These are phyloP conservation scores for Solanum hybrid DNA, from an alignment of 305 asterid genomes.

Conservation along the genomic window DNA sequence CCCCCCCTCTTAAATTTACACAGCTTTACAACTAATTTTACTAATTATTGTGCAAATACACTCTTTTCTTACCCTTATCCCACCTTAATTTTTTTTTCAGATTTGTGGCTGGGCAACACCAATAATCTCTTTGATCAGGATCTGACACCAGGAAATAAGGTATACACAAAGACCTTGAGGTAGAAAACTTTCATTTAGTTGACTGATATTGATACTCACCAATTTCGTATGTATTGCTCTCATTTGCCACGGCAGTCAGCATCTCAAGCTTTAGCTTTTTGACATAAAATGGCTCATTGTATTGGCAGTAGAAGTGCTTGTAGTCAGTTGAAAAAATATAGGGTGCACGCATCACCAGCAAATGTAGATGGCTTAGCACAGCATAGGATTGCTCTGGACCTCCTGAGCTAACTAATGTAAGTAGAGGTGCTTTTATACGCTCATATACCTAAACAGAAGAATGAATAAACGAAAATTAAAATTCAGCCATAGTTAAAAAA, in stretches of 20 bases:
- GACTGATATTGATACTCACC: slow-evolving; percentile 33
- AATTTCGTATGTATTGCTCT: slow-evolving; percentile 94
- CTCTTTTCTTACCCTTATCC: not conserved
- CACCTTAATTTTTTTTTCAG: not conserved
- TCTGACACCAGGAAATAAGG: not conserved
- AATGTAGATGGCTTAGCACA: slow-evolving; percentile 88
- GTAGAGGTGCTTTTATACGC: slow-evolving; percentile 98
- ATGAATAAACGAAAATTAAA: not conserved
- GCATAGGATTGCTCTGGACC: slow-evolving; percentile 98
- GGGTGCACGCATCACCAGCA: slow-evolving; percentile 97
- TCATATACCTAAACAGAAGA: slow-evolving; percentile 65
- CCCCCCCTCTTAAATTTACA: not conserved
- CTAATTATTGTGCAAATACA: not conserved
- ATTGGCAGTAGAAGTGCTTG: slow-evolving; percentile 98
- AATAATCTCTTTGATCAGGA: not conserved
- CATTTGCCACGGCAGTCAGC: slow-evolving; percentile 98
- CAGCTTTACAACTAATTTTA: not conserved
- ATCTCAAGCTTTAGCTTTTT: slow-evolving; percentile 96
- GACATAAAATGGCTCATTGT: slow-evolving; percentile 95
- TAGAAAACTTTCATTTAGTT: slow-evolving; percentile 6
- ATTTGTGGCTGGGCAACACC: not conserved
- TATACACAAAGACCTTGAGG: not conserved
- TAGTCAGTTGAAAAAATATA: slow-evolving; percentile 87
- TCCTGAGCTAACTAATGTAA: slow-evolving; percentile 96
- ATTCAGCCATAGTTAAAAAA: not conserved